Evolutionary conservation across 1,284 basidiomycete species (phyloP).

Genomic region (Ceratobasidium sp.): DNA sequence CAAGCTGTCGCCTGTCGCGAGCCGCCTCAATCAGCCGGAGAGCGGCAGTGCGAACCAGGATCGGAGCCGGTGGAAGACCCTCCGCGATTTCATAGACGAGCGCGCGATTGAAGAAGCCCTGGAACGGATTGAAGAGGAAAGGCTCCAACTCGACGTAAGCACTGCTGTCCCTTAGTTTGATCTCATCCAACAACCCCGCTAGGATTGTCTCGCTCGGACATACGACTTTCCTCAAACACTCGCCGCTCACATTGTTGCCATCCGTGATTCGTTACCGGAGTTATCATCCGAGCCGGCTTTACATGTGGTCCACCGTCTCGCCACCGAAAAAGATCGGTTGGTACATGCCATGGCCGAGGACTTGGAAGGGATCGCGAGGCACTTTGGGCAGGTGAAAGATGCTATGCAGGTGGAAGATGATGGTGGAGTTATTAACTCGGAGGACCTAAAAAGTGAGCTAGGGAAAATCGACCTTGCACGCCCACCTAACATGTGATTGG

Average conservation of each 20-base stretch:
- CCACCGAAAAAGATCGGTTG: constrained; percentile 64
- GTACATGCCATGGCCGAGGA: constrained; percentile 71
- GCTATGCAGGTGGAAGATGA: constrained; percentile 67
- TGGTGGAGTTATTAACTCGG: constrained; percentile 56
- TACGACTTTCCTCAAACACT: constrained; percentile 68
- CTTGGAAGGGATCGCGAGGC: constrained; percentile 69
- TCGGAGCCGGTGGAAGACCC: constrained; percentile 72
- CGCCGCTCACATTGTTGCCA: constrained; percentile 59
- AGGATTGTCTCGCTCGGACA: constrained; percentile 24
- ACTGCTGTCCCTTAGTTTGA: neutral
- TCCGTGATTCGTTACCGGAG: constrained; percentile 58
- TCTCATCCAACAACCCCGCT: neutral
- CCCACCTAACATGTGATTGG: neutral
- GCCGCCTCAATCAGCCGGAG: constrained; percentile 23
- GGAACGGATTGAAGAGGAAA: constrained; percentile 72
- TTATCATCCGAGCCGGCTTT: constrained; percentile 41
- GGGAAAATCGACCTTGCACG: neutral
- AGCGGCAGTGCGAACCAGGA: constrained; percentile 49
- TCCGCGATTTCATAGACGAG: constrained; percentile 82
- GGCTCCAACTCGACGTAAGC: constrained; percentile 63
- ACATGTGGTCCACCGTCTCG: constrained; percentile 54
- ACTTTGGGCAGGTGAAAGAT: constrained; percentile 74
- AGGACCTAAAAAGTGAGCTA: constrained; percentile 67
- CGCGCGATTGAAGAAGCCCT: constrained; percentile 73
- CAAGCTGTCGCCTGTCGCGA: constrained; percentile 1